Evolutionary conservation across 2,329 filamentous ascomycete genomes (phyloP).

Genomic region (Periglandula ipomoeae): DNA sequence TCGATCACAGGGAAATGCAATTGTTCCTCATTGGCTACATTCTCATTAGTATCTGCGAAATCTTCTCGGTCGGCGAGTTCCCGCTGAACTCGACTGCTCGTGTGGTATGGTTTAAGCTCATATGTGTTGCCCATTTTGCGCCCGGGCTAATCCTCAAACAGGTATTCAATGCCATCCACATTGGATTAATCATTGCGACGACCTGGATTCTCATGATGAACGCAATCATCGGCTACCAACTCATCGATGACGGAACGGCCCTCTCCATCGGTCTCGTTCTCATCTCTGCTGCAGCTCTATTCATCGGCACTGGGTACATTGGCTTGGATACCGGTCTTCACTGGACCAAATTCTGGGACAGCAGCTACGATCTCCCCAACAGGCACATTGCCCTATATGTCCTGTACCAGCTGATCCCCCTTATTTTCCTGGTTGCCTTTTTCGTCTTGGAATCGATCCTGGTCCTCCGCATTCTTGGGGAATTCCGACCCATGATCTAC

Average conservation of each 20-base stretch:
- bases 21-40: slow-evolving; percentile 82
- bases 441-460: slow-evolving; percentile 76
- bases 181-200: slow-evolving; percentile 81
- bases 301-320: slow-evolving; percentile 91
- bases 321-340: slow-evolving; percentile 83
- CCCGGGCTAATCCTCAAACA: slow-evolving; percentile 52
- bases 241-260: slow-evolving; percentile 86
- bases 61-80: slow-evolving; percentile 89
- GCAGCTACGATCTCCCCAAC: slow-evolving; percentile 49
- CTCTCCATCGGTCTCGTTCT: slow-evolving; percentile 70
- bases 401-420: slow-evolving; percentile 80
- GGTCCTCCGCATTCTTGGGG: slow-evolving; percentile 77
- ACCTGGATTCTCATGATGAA: slow-evolving; percentile 90
- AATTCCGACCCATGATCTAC: slow-evolving; percentile 88
- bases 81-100: slow-evolving; percentile 63
- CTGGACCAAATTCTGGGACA: slow-evolving; percentile 73
- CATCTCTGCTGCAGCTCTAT: slow-evolving; percentile 59
- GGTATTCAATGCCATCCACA: slow-evolving; percentile 84
- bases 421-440: slow-evolving; percentile 83
- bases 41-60: slow-evolving; percentile 85
- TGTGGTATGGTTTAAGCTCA: slow-evolving; percentile 48
- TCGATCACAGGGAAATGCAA: slow-evolving; percentile 77
- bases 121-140: background rate
- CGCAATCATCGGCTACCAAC: slow-evolving; percentile 82
- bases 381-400: slow-evolving; percentile 84